phyloP scores from a whole-genome alignment of 208 protist species.

The Leishmania mexicana region DNA sequence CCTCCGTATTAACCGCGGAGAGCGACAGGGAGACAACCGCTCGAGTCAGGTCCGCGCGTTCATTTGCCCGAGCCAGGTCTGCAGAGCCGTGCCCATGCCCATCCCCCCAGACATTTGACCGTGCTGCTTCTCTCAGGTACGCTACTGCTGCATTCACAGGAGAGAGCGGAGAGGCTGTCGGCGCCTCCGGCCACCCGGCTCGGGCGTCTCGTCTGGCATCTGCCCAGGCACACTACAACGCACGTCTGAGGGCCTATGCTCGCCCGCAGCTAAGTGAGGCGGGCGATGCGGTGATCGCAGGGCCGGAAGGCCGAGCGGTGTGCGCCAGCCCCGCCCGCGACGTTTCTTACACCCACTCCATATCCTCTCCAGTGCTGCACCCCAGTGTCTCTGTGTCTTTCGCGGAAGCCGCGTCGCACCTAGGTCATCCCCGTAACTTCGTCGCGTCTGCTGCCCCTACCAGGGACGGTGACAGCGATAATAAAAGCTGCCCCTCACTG shows the following conservation, averaged over 20 bases:
- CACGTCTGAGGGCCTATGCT: background rate
- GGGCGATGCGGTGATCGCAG: background rate
- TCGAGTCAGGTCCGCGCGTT: background rate
- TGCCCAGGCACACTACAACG: no score
- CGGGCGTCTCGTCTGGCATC: background rate
- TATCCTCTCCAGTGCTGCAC: constrained; percentile 1
- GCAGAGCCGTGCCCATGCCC: background rate
- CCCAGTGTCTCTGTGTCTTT: background rate
- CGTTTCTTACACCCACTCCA: background rate
- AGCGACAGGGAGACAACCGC: background rate
- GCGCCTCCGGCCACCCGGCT: background rate
- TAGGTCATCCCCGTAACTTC: background rate
- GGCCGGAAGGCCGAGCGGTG: background rate
- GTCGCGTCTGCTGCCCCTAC: background rate
- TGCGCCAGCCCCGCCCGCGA: background rate
- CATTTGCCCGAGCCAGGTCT: background rate
- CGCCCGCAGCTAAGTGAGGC: no score
- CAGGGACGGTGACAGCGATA: background rate
- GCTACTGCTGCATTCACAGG: background rate
- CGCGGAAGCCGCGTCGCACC: background rate
- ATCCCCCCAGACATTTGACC: background rate
- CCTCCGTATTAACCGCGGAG: background rate
- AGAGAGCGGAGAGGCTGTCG: background rate
- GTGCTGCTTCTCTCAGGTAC: background rate
- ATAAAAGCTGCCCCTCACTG: background rate